Conservation (phyloP, 805 yeast genomes). For the Candida railenensis region DNA sequence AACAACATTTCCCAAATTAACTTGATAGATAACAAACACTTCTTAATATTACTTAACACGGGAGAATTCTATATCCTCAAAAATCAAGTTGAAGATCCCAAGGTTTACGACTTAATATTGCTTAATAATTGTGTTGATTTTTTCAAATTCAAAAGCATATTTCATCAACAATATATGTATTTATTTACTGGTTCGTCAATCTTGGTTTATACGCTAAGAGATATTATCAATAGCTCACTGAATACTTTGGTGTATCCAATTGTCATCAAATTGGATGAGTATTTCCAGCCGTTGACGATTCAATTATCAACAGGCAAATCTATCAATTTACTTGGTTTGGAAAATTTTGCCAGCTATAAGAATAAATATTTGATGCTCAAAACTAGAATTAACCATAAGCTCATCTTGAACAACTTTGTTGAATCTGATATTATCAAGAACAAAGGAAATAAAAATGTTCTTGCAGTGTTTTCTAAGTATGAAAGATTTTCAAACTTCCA, state of each 20-base stretch:
- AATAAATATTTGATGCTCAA: slow-evolving; percentile 26
- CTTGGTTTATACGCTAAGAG: slow-evolving; percentile 25
- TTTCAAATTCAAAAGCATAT: slow-evolving; percentile 22
- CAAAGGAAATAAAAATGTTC: slow-evolving; percentile 18
- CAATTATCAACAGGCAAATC: slow-evolving; percentile 21
- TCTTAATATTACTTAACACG: slow-evolving; percentile 32
- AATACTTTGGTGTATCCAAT: slow-evolving; percentile 24
- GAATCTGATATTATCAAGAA: slow-evolving; percentile 41
- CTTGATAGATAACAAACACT: slow-evolving; percentile 29
- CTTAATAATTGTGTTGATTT: slow-evolving; percentile 29
- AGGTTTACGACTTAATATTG: slow-evolving; percentile 35
- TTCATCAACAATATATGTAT: slow-evolving; percentile 20
- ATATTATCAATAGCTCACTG: slow-evolving; percentile 19
- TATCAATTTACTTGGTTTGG: slow-evolving; percentile 43
- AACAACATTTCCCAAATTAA: slow-evolving; percentile 20
- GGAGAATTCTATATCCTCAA: slow-evolving; percentile 40
- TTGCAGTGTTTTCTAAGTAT: slow-evolving; percentile 34
- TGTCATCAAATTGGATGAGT: slow-evolving; percentile 19
- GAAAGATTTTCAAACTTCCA: slow-evolving; percentile 41
- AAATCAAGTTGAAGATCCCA: slow-evolving; percentile 14
- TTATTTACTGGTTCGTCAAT: slow-evolving; percentile 40
- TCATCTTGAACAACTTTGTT: slow-evolving; percentile 46
- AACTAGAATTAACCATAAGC: slow-evolving; percentile 34
- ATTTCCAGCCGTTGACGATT: slow-evolving; percentile 25
- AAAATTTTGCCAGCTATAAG: slow-evolving; percentile 28